These are phyloP conservation scores for Talaromyces borbonicus DNA, from an alignment of 495 filamentous ascomycete species.

Conservation along the genomic window DNA sequence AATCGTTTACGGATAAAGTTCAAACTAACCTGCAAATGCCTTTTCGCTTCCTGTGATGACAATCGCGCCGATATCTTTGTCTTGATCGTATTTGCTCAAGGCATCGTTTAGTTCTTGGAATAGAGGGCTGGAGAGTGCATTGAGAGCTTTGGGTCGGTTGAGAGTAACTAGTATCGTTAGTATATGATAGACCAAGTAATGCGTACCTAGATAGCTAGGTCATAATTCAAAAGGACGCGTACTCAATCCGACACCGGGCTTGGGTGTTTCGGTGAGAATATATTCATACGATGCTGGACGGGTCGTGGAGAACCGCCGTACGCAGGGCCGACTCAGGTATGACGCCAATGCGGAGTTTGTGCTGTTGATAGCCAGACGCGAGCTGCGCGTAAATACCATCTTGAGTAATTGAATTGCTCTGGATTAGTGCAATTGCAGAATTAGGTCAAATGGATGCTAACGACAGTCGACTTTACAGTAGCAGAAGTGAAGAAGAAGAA, in stretches of 20 bases:
- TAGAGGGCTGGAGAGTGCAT: constrained; percentile 80
- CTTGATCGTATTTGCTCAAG: constrained; percentile 59
- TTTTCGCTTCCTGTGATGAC: constrained; percentile 78
- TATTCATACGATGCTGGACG: constrained; percentile 58
- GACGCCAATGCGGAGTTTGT: constrained; percentile 36
- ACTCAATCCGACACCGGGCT: constrained; percentile 86
- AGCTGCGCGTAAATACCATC: constrained; percentile 48
- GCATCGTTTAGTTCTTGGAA: constrained; percentile 84
- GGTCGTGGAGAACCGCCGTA: constrained; percentile 47
- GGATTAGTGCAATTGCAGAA: not conserved
- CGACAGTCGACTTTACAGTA: too few relatives aligned
- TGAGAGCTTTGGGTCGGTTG: constrained; percentile 89
- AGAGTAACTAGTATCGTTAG: constrained; percentile 62
- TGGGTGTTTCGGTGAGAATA: constrained; percentile 69
- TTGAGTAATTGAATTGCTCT: not conserved
- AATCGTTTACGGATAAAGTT: not conserved
- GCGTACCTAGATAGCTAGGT: not conserved
- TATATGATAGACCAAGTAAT: not conserved
- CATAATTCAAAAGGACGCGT: constrained; percentile 12
- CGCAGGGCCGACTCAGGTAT: constrained; percentile 37
- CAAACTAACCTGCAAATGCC: constrained; percentile 63
- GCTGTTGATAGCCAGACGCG: constrained; percentile 52
- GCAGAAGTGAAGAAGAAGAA: too few relatives aligned
- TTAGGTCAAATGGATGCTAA: not conserved
- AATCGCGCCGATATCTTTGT: constrained; percentile 61